These are phyloP conservation scores for Graphilbum sp. DNA, from an alignment of 2,329 filamentous ascomycete species.

Conservation along the genomic window DNA sequence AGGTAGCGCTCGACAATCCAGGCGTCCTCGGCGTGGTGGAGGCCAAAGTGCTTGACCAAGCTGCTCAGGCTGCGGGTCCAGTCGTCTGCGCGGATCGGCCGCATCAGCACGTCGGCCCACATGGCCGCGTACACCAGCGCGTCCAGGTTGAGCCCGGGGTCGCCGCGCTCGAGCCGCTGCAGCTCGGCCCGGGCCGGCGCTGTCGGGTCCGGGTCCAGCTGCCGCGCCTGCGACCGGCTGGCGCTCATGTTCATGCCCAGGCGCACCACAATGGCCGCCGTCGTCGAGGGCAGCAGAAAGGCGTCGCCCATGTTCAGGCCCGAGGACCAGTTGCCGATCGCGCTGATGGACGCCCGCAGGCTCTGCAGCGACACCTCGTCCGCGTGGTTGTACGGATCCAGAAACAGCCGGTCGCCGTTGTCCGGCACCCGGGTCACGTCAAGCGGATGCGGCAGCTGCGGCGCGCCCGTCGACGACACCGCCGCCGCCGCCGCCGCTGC, in stretches of 20 bases:
- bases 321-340: conserved; percentile 18
- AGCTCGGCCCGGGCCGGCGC: not conserved
- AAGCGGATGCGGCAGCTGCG: not conserved
- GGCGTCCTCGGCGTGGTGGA: conserved; percentile 53
- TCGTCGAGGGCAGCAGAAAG: conserved; percentile 48
- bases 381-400: conserved; percentile 64
- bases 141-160: conserved; percentile 38
- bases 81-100: conserved; percentile 27
- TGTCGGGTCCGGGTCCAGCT: conserved; percentile 12
- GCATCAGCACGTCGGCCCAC: conserved; percentile 51
- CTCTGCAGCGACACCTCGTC: conserved; percentile 45
- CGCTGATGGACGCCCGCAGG: conserved; percentile 42
- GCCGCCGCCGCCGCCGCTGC: not conserved
- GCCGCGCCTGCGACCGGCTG: conserved; percentile 33
- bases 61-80: conserved; percentile 47
- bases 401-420: conserved; percentile 47
- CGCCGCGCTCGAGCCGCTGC: conserved; percentile 15
- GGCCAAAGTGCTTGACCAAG: conserved; percentile 47
- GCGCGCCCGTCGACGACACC: not conserved
- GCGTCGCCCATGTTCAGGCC: conserved; percentile 16
- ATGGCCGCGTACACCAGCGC: conserved; percentile 54
- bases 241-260: conserved; percentile 69
- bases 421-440: not conserved
- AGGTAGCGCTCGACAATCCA: conserved; percentile 55
- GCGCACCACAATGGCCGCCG: conserved; percentile 54